These are phyloP conservation scores for grape (Vitis vinifera) DNA, from an alignment of 164 flowering plant species.

Conservation along the genomic window DNA sequence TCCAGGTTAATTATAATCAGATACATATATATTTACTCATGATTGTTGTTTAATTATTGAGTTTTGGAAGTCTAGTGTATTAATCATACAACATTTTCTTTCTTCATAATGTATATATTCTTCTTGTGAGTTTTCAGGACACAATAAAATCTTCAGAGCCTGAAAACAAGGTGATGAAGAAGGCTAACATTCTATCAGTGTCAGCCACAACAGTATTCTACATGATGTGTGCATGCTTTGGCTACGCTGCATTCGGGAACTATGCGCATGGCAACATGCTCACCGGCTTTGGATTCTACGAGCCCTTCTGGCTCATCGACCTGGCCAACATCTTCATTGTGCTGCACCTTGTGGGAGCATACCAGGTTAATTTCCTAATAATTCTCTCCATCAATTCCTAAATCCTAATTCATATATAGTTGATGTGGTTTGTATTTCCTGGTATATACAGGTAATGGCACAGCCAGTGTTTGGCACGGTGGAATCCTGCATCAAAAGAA, in stretches of 20 bases:
- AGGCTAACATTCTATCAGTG: constrained; percentile 40
- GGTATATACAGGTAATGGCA: too few relatives aligned
- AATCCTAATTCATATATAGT: neutral
- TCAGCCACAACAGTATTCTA: constrained; percentile 56
- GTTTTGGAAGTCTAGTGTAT: too few relatives aligned
- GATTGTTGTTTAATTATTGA: neutral
- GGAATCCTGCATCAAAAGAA: too few relatives aligned
- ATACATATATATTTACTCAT: too few relatives aligned
- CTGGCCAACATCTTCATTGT: constrained; percentile 58
- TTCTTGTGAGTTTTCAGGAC: constrained; percentile 27
- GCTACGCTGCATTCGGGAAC: constrained; percentile 85
- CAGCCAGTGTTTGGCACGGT: too few relatives aligned
- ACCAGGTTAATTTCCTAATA: constrained; percentile 27
- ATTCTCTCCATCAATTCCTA: too few relatives aligned
- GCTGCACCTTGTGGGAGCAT: constrained; percentile 66
- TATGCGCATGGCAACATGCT: constrained; percentile 61
- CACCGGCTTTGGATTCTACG: constrained; percentile 60
- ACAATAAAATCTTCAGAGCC: constrained; percentile 64
- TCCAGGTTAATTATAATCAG: constrained; percentile 29
- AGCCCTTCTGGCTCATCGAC: constrained; percentile 68
- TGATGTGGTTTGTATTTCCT: neutral
- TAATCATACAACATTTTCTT: too few relatives aligned
- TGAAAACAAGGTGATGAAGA: constrained; percentile 68
- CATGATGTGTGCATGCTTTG: constrained; percentile 57
- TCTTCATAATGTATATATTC: too few relatives aligned